Conservation (phyloP, 2,329 filamentous ascomycete genomes). For the Sporothrix protearum region DNA sequence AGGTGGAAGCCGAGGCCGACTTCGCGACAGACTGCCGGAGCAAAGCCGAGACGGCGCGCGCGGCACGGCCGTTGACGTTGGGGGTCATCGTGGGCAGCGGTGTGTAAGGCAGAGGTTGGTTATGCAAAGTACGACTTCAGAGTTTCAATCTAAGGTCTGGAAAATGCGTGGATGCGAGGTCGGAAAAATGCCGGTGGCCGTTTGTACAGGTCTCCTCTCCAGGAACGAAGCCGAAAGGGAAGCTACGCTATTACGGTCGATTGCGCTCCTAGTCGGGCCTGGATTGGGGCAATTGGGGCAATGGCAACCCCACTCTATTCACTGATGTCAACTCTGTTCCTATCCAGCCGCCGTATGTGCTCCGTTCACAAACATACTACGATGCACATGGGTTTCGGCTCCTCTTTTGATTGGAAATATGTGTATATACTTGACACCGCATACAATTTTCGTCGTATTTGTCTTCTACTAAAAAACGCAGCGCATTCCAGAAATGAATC, state of each 20-base stretch:
- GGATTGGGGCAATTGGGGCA: background rate
- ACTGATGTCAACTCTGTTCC: slow-evolving; percentile 8
- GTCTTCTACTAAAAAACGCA: background rate
- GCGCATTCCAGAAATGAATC: background rate
- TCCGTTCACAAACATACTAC: background rate
- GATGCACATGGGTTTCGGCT: background rate
- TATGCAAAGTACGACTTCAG: background rate
- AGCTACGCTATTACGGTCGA: background rate
- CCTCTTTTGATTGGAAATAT: background rate
- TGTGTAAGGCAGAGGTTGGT: background rate
- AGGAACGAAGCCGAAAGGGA: slow-evolving; percentile 6
- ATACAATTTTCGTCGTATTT: background rate
- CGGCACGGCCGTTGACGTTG: background rate
- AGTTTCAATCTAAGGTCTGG: background rate
- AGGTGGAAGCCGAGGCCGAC: background rate
- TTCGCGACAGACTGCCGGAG: slow-evolving; percentile 13
- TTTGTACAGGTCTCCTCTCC: background rate
- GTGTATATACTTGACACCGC: no score
- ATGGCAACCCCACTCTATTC: background rate
- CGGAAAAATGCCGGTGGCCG: background rate
- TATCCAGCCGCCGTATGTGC: background rate
- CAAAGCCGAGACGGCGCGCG: slow-evolving; percentile 13
- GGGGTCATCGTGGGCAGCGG: background rate
- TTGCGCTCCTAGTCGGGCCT: background rate
- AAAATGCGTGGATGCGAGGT: background rate